These are phyloP conservation scores for Pontederia crassipes DNA, from an alignment of 176 grass and related monocot genomes.

Conservation along the genomic window DNA sequence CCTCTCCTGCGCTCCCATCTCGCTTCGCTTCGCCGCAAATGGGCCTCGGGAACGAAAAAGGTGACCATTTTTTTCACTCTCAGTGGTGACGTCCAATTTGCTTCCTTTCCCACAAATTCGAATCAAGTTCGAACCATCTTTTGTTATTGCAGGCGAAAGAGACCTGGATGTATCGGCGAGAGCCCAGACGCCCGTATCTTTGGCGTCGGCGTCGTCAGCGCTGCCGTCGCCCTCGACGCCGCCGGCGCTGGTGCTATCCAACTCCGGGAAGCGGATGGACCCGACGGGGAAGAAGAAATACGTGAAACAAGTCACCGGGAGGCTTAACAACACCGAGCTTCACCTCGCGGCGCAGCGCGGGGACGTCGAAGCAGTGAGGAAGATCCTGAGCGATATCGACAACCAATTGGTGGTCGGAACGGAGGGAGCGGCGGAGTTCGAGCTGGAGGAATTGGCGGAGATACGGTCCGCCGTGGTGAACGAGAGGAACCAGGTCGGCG, in stretches of 20 bases:
- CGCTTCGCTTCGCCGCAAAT: no score
- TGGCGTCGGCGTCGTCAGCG: neutral
- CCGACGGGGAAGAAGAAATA: slow-evolving; percentile 3
- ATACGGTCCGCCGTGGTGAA: neutral
- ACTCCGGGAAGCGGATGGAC: slow-evolving; percentile 8
- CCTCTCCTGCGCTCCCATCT: neutral
- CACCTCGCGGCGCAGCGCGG: slow-evolving; percentile 13
- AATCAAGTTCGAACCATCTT: neutral
- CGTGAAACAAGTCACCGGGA: slow-evolving; percentile 15
- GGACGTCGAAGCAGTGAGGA: slow-evolving; percentile 4
- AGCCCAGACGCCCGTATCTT: no score
- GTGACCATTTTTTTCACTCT: neutral
- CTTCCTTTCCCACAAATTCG: no score
- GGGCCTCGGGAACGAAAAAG: neutral
- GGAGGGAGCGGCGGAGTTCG: neutral
- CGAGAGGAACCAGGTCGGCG: slow-evolving; percentile 15
- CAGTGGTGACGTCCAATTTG: no score
- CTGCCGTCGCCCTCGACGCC: neutral
- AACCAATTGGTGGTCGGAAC: neutral
- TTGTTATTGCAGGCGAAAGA: neutral
- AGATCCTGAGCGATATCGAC: slow-evolving; percentile 5
- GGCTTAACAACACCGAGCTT: slow-evolving; percentile 16
- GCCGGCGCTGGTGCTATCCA: slow-evolving; percentile 3
- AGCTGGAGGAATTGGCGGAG: neutral
- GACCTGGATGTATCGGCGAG: neutral